Evolutionary conservation across 164 flowering plant genomes (phyloP), one percentile per base, ranked within the genome.

Genomic region (Protea cynaroides): DNA sequence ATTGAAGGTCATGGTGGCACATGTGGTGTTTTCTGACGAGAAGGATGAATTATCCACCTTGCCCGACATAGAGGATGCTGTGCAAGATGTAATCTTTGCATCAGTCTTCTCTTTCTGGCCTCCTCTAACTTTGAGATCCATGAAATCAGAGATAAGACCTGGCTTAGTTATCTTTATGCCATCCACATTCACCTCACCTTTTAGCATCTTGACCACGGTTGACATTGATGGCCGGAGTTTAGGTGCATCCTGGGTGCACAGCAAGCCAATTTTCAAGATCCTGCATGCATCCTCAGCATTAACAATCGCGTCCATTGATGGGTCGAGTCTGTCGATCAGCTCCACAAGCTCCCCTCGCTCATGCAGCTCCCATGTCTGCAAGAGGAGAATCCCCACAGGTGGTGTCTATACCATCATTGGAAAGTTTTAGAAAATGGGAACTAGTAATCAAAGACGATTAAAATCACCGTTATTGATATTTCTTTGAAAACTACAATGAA

Each of bases 161-260:
- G 98, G 98, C 62, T 81, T 85, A 55, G 87, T 81, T 54, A 93
- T 84, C 68, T 55, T 62, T 3, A 54, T 58, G 15, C 75, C 79
- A 8, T 79, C 67, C 11, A 86, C 40, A 7, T 58, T 40, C 14
- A 73, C 64, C 70, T 67, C 71, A 3, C 91, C 92, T 0, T 69
- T 74, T 15, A 93, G 78, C 96, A 93, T 81, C 77, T 77, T 88
- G 52, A 90, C 87, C 15, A 87, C 86, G 3, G 83, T 75, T 3
- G 97, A 84, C 98, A 93, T 93, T 61, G 90, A 73, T 37, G 98
- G 97, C 53, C 98, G 83, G 53, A 83, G 91, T 75, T 84, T 93
- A 9, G 96, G 90, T 21, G 69, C 8, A 68, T 89, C 98, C 72
- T 90, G 97, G 25, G 98, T 90, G 81, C 98, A 93, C 40, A 93